Base-by-base conservation (phyloP, 2,329 filamentous ascomycete genomes). In the Sporothrix mexicana region DNA sequence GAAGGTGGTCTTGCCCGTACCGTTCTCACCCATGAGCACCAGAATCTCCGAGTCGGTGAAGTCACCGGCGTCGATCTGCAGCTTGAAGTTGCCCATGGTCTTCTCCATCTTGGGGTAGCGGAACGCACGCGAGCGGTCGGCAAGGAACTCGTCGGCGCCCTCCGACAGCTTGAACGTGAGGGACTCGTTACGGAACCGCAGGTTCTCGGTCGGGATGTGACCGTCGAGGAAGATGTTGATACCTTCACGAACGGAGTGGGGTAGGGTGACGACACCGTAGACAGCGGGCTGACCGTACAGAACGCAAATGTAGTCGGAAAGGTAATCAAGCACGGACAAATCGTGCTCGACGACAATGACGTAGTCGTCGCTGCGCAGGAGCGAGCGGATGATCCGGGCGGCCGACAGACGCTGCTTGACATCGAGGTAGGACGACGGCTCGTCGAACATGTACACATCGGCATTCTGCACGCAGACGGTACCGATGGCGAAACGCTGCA, bases 21-120 rank as follows among this genome's bases (percentile, higher is more conserved):
- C 96, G 84, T 99, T 99, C 86, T 98, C 95, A 77, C 96, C 96
- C 96, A 99, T 98, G 94, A 99, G 97, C 83, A 99, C 96, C 73
- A 99, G 90, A 78, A 99, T 99, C 81, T 99, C 96, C 0, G 96
- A 99, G 82, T 99, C 95, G 23, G 96, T 98, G 81, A 99, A 99
- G 74, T 91, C 87, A 77, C 97, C 96, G 30, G 88, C 73, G 64
- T 98, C 92, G 76, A 99, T 91, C 73, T 84, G 88, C 17, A 77
- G 73, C 57, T 73, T 90, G 88, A 99, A 99, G 81, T 88, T 88
- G 74, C 95, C 96, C 51, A 98, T 87, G 0, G 93, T 96, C 88
- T 98, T 98, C 82, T 93, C 88, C 94, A 99, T 97, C 70, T 85
- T 85, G 49, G 96, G 95, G 82, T 98, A 99, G 74, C 83, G 85